These are phyloP conservation scores for Macadamia integrifolia DNA, from an alignment of 164 flowering plant genomes.

Conservation along the genomic window DNA sequence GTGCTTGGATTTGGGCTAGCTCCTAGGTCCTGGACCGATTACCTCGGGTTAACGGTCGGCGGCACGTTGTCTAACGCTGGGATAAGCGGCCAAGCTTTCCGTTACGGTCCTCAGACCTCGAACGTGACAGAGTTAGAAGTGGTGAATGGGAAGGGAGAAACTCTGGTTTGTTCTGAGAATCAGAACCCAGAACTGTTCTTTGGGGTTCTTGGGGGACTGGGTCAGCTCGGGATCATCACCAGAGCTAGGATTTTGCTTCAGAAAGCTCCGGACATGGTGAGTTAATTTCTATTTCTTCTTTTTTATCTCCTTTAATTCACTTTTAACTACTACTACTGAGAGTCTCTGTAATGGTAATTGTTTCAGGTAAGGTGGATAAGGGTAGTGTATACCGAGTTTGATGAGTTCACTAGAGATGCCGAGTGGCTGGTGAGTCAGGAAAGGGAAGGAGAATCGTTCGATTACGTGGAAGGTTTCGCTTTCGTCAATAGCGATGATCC, in stretches of 20 bases:
- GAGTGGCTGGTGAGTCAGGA: conserved; percentile 52
- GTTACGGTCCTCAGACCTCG: conserved; percentile 70
- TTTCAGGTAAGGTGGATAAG: conserved; percentile 82
- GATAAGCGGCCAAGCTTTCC: conserved; percentile 84
- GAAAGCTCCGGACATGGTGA: conserved; percentile 68
- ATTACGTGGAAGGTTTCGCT: conserved; percentile 82
- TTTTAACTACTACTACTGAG: background rate
- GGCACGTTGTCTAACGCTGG: conserved; percentile 92
- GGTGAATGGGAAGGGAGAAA: conserved; percentile 77
- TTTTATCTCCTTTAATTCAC: background rate
- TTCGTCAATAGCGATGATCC: conserved; percentile 72
- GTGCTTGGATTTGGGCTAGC: conserved; percentile 47
- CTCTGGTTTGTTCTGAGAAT: conserved; percentile 35
- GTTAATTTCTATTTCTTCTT: background rate
- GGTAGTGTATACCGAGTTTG: conserved; percentile 66
- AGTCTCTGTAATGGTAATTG: background rate
- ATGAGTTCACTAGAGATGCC: conserved; percentile 57
- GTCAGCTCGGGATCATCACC: conserved; percentile 89
- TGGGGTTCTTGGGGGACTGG: conserved; percentile 74
- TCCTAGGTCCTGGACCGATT: conserved; percentile 92
- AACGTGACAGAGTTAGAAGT: conserved; percentile 78
- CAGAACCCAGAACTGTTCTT: conserved; percentile 58
- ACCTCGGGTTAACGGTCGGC: conserved; percentile 77
- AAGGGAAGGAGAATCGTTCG: conserved; percentile 44
- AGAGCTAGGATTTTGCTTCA: conserved; percentile 60